Evolutionary conservation across 2,329 filamentous ascomycete genomes (phyloP), one percentile per base, ranked within the genome.

Genomic region (Dactylellina haptotyla): DNA sequence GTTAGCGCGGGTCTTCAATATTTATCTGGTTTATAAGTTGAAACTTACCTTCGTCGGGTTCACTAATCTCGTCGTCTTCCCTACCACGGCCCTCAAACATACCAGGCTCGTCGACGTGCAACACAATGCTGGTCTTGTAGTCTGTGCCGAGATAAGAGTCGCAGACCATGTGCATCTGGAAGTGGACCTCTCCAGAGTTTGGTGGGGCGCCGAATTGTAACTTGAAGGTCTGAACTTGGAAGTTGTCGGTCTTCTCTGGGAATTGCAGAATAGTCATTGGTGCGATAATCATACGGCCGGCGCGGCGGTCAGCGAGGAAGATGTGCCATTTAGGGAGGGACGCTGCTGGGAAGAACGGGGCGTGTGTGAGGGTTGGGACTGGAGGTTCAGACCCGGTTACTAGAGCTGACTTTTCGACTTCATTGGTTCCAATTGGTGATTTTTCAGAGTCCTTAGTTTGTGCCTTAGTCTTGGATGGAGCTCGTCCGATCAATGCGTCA

Each of bases 101-200:
- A 81, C 87, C 90, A 32, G 91, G 89, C 78, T 98, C 93, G 79
- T 97, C 93, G 6, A 99, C 92, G 26, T 90, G 87, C 59, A 99
- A 85, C 1, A 91, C 93, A 26, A 97, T 92, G 79, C 97, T 92
- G 85, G 92, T 88, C 85, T 93, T 95, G 54, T 90, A 90, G 80
- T 99, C 96, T 77, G 97, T 92, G 48, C 95, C 95, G 48, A 99
- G 85, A 78, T 99, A 99, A 79, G 91, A 93, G 82, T 99, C 95
- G 79, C 93, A 97, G 61, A 98, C 85, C 75, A 97, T 84, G 81
- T 98, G 90, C 88, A 98, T 91, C 74, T 93, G 90, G 80, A 99
- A 99, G 0, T 91, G 93, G 83, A 97, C 99, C 81, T 93, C 90
- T 48, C 94, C 95, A 3, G 92, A 87, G 80, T 97, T 91, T 23